Percentiles rank a stretch among this genome's conserved stretches.
These are phyloP conservation scores for Erodium maritimum DNA, from an alignment of 345 rosid species.

Conservation along the genomic window DNA sequence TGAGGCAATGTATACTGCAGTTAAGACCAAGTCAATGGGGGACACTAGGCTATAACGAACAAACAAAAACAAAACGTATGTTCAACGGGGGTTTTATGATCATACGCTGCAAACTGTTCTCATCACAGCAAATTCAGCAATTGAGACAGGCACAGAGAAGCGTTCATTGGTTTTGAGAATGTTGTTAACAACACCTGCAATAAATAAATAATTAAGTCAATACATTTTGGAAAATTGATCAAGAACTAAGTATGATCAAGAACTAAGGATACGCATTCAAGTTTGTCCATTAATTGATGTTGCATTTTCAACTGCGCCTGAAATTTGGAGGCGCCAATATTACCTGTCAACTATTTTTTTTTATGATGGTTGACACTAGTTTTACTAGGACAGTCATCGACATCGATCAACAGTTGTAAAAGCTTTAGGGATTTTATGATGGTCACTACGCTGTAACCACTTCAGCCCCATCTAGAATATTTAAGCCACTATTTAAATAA, in stretches of 20 bases:
- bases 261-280: not conserved
- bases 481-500: too few species aligned
- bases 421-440: not conserved
- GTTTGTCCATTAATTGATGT: not conserved
- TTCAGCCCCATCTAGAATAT: too few species aligned
- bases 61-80: not conserved
- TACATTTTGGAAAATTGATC: not conserved
- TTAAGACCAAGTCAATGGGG: not conserved
- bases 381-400: too few species aligned
- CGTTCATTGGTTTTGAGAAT: slow-evolving; percentile 47
- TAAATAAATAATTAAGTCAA: not conserved
- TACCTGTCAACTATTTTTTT: not conserved
- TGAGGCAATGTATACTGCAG: slow-evolving; percentile 87
- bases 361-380: too few species aligned
- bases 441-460: too few species aligned
- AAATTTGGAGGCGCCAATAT: not conserved
- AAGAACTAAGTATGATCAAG: not conserved
- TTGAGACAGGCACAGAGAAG: slow-evolving; percentile 54
- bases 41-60: not conserved
- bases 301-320: not conserved
- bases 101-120: slow-evolving; percentile 86
- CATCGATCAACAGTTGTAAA: not conserved
- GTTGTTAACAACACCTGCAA: slow-evolving; percentile 68
- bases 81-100: not conserved
- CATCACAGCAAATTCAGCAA: slow-evolving; percentile 77